Evolutionary conservation across 139 green algal genomes (phyloP).

Genomic region (Coelastrella sp.): DNA sequence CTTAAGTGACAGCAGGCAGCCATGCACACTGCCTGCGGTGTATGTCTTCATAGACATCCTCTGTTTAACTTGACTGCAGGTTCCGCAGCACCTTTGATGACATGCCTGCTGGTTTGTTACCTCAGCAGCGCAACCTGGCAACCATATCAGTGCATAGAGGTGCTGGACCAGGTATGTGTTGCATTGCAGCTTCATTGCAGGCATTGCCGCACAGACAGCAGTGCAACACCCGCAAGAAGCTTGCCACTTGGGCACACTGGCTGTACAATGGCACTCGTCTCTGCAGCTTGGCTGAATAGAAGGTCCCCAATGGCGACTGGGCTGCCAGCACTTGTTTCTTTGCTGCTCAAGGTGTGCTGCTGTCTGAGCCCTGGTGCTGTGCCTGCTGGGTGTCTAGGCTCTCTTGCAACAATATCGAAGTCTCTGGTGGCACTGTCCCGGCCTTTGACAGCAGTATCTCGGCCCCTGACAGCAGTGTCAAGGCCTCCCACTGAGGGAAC

Average conservation of each 20-base stretch:
- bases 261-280: background rate
- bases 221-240: too few species aligned
- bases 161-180: background rate
- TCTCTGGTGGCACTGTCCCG: background rate
- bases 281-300: background rate
- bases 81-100: conserved; percentile 30
- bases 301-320: background rate
- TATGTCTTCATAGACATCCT: background rate
- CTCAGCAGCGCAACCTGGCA: conserved; percentile 7
- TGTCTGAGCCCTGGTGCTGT: background rate
- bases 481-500: background rate
- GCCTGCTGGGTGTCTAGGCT: background rate
- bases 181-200: background rate
- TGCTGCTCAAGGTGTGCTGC: background rate
- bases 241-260: too few species aligned
- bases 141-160: background rate
- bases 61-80: conserved; percentile 7
- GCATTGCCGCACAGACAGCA: too few species aligned
- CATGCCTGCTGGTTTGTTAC: background rate
- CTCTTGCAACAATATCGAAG: background rate
- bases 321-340: background rate
- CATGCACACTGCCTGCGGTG: background rate
- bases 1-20: background rate
- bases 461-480: background rate
- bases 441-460: background rate